Base-by-base conservation (phyloP, 495 filamentous ascomycete species). In the Aspergillus olivimuriae region DNA sequence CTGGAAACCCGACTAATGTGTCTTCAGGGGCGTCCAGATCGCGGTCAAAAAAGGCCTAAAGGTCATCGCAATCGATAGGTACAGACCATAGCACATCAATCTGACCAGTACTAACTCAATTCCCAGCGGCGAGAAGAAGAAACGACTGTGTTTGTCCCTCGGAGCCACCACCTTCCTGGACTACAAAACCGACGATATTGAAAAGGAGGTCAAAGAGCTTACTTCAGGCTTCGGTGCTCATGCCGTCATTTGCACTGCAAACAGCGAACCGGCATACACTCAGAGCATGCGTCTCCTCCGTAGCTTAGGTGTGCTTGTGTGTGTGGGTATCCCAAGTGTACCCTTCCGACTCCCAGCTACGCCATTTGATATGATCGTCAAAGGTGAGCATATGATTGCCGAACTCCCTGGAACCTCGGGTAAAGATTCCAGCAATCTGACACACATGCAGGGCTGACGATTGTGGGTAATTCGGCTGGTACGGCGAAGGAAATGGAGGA, bases 31-130 rank as follows among this genome's bases (percentile, higher is more conserved):
- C 1, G 56, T 72, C 2, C 68, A 72, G 42, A 70, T 72, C 22
- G 67, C 68, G 3, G 53, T 51, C 12, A 68, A 64, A 22, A 64
- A 65, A 40, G 67, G 64, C 3, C 42, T 69, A 0, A 63, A 56
- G 30, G 68, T 72, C 7, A 63, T 72, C 20, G 68, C 68, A 4
- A 64, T 72, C 28, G 68, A 72, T 41, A 68, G 51, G 66, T 70
- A 52, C 1, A 42, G 32, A 15, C 34, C 7, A 22, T 22, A 5
- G 28, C 1, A 24, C n/a, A n/a, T n/a, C n/a, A n/a, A n/a, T n/a
- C n/a, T n/a, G n/a, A n/a, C n/a, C n/a, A n/a, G n/a, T 28, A 8
- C 40, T 43, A 15, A 43, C 30, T 18, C 10, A 32, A 23, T 12
- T 23, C 1, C 23, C 23, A 72, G 66, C 15, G 68, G 68, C 12